A percentile compares a stretch with the other conserved stretches of the same genome.
Evolutionary conservation across 345 rosid genomes (phyloP).

Genomic region (Acer yangbiense): DNA sequence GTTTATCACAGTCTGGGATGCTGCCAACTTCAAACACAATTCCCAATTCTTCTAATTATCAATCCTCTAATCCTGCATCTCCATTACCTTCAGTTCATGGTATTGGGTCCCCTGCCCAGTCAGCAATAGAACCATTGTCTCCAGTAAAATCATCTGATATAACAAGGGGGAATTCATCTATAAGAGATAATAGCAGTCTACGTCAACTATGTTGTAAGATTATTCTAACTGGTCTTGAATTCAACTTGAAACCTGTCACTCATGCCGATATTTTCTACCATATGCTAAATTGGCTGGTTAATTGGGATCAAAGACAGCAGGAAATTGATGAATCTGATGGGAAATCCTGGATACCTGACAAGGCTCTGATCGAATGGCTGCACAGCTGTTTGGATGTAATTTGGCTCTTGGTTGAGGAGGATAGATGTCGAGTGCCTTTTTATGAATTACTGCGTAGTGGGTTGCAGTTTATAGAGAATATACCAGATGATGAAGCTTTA

Average conservation of each 20-base stretch:
- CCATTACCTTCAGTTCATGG: conserved; percentile 68
- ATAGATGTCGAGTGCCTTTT: conserved; percentile 87
- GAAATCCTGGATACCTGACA: conserved; percentile 70
- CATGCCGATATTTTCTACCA: conserved; percentile 77
- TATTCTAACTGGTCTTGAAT: conserved; percentile 71
- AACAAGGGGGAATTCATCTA: conserved; percentile 44
- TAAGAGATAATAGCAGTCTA: conserved; percentile 71
- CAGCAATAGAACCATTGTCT: conserved; percentile 69
- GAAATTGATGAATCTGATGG: conserved; percentile 64
- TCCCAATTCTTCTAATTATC: conserved; percentile 59
- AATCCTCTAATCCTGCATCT: conserved; percentile 65
- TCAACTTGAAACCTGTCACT: conserved; percentile 77
- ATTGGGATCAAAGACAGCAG: conserved; percentile 89
- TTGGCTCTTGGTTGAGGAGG: conserved; percentile 87
- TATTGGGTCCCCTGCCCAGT: conserved; percentile 77
- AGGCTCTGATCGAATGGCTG: conserved; percentile 81
- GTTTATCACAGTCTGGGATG: conserved; percentile 64
- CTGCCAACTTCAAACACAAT: conserved; percentile 49
- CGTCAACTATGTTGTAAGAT: conserved; percentile 92
- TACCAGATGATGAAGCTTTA: conserved; percentile 95
- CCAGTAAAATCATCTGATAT: conserved; percentile 57
- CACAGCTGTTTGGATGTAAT: conserved; percentile 94
- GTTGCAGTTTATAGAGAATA: conserved; percentile 92
- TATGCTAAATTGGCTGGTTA: conserved; percentile 89
- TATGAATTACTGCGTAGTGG: conserved; percentile 91